Percentiles rank a stretch among this genome's conserved stretches.
Evolutionary conservation across 768 basidiomycete genomes (phyloP).

Genomic region (Infundibulicybe gibba): DNA sequence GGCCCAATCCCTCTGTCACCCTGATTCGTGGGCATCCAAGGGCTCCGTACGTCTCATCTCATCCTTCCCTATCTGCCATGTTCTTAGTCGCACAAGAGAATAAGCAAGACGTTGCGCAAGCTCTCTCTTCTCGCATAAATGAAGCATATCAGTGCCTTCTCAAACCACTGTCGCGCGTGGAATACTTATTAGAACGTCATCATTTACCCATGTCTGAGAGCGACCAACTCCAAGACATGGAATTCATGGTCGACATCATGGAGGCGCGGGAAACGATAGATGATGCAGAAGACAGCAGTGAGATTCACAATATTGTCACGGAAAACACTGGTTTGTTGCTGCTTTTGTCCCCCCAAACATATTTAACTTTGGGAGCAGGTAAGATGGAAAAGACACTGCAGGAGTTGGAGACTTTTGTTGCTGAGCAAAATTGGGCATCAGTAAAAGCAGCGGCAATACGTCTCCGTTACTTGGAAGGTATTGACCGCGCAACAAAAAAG

Average conservation of each 20-base stretch:
- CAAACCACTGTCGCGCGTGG: constrained; percentile 71
- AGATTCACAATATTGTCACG: constrained; percentile 46
- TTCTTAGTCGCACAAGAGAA: constrained; percentile 29
- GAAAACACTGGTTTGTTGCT: constrained; percentile 49
- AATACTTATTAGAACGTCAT: constrained; percentile 74
- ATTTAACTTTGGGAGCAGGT: constrained; percentile 31
- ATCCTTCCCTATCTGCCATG: not conserved
- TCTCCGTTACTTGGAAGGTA: constrained; percentile 70
- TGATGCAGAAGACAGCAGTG: constrained; percentile 43
- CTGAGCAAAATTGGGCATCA: constrained; percentile 45
- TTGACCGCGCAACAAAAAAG: constrained; percentile 46
- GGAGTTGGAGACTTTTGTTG: constrained; percentile 48
- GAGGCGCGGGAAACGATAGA: constrained; percentile 77
- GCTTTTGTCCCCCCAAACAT: not conserved
- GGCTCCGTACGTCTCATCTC: constrained; percentile 43
- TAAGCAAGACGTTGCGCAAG: constrained; percentile 56
- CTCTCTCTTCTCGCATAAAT: constrained; percentile 74
- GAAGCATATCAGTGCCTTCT: constrained; percentile 75
- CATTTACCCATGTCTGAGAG: constrained; percentile 57
- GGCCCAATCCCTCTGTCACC: constrained; percentile 79
- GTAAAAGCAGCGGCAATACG: constrained; percentile 61
- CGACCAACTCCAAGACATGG: constrained; percentile 69
- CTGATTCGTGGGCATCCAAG: constrained; percentile 77
- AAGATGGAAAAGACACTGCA: constrained; percentile 44
- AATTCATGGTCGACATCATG: constrained; percentile 75